Base-by-base conservation (phyloP, 225 moss, liverwort and hornwort species). In the Sphagnum contortum region DNA sequence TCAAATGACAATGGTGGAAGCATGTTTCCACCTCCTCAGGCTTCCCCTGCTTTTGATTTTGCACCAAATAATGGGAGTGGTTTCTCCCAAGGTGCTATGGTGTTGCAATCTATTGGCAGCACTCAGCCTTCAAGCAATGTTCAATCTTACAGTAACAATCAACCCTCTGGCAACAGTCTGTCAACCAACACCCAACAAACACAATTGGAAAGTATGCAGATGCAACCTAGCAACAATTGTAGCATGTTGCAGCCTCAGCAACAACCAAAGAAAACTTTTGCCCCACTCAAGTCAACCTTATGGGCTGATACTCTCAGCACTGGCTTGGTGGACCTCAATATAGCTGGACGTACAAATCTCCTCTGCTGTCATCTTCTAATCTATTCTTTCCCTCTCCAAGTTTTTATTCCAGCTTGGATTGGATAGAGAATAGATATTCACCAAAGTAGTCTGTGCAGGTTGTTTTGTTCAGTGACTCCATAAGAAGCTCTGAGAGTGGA, bases 301-400 rank as follows among this genome's bases (percentile, higher is more conserved):
- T 96, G 96, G 96, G 87, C 81, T 69, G 90, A 96, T 59, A 90
- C 92, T 12, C 81, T 96, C 45, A 92, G 88, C 56, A 85, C 87
- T 47, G 90, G 85, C 63, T 85, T 96, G 9, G 89, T 92, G 53
- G 90, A 96, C 63, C 82, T 90, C 4, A 80, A 85, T 11, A 90
- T 90, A 56, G 88, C 84, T 65, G 79, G 79, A 74, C 81, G 80
- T 81, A 70, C 9, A 10, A 8, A 14, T 47, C 12, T 63, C 50
- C 12, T 46, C 44, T 53, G 7, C 12, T 48, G 14, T 12, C 13
- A 4, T 51, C 52, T 10, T 12, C 47, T 9, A 11, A 29, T 57
- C 46, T 50, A 6, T 4, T 9, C 8, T 63, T 47, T 14, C 50
- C n/a, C 12, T 4, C 48, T 48, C 12, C 10, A 47, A 47, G 5